Evolutionary conservation across 306 rosid species (phyloP).

Genomic region (Prinsepia uniflora): DNA sequence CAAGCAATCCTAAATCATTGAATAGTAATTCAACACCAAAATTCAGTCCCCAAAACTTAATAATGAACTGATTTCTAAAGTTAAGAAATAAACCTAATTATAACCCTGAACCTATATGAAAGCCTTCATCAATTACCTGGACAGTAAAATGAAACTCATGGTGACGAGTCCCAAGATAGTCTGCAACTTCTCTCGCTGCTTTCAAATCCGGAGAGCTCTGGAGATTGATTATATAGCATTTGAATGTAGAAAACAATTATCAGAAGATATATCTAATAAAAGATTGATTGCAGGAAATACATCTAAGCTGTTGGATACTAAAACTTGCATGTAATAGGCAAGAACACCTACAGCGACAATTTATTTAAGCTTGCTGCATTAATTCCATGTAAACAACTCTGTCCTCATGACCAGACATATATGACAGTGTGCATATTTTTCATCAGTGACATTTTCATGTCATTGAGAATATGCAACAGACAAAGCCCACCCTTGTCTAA

Average conservation of each 20-base stretch:
- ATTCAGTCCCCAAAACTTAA: background rate
- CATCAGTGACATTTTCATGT: background rate
- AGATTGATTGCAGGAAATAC: background rate
- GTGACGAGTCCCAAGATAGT: constrained; percentile 90
- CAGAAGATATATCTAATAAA: background rate
- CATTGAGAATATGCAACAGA: background rate
- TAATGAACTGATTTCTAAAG: background rate
- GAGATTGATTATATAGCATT: constrained; percentile 25
- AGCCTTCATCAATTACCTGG: constrained; percentile 52
- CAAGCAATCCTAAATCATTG: background rate
- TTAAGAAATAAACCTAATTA: background rate
- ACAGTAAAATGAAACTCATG: constrained; percentile 87
- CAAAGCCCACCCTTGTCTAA: constrained; percentile 3
- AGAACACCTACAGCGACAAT: background rate
- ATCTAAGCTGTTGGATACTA: background rate
- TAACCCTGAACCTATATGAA: background rate
- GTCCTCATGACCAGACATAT: background rate
- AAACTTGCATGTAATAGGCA: background rate
- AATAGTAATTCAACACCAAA: background rate
- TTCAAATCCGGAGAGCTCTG: constrained; percentile 94
- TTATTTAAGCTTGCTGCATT: background rate
- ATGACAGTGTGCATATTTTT: background rate
- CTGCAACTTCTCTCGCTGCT: constrained; percentile 95
- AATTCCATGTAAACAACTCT: background rate
- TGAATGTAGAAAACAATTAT: background rate